A percentile compares a stretch with the other conserved stretches of the same genome.
These are phyloP conservation scores for Backusella psychrophila DNA, from an alignment of 192 early-diverging fungal genomes.

Conservation along the genomic window DNA sequence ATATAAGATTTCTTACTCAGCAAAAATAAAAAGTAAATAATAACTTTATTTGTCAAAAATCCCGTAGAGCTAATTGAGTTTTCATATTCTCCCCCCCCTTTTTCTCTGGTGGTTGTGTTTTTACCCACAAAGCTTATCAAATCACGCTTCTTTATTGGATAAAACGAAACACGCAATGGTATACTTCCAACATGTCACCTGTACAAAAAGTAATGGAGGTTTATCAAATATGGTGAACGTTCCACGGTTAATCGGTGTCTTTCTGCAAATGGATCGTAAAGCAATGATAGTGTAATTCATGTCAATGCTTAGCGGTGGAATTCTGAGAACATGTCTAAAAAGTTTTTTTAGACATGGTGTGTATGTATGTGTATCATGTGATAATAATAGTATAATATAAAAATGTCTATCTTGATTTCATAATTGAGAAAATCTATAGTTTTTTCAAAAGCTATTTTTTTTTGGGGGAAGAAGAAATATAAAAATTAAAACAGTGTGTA, in stretches of 20 bases:
- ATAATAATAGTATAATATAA: background rate
- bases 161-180: background rate
- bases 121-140: background rate
- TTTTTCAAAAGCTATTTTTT: background rate
- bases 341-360: background rate
- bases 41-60: background rate
- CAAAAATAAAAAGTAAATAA: background rate
- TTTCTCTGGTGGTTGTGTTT: background rate
- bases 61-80: background rate
- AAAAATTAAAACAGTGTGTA: background rate
- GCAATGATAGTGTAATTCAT: background rate
- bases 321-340: background rate
- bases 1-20: slow-evolving; percentile 1
- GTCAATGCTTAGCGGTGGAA: slow-evolving; percentile 5
- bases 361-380: background rate
- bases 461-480: background rate
- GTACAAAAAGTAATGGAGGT: background rate
- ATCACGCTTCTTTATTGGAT: background rate
- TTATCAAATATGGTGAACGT: background rate
- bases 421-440: background rate
- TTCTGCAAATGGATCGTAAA: slow-evolving; percentile 1
- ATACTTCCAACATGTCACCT: background rate
- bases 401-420: background rate
- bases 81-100: background rate
- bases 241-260: background rate